Conservation (phyloP, 1,284 basidiomycete species). For the Papiliotrema nemorosa region DNA sequence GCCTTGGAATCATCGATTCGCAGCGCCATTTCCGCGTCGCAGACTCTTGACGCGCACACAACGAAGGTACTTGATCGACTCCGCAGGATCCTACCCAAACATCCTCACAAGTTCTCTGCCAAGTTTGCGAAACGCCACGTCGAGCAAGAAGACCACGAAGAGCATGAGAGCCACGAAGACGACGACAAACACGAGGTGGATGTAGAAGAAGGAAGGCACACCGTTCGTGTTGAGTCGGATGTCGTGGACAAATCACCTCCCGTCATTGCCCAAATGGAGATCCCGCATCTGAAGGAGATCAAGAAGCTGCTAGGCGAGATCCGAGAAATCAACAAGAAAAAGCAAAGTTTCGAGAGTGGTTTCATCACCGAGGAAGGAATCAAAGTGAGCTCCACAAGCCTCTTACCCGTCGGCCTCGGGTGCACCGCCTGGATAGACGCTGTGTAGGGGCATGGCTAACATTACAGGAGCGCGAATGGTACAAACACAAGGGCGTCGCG, state of each 20-base stretch:
- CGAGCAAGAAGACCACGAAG: conserved; percentile 4
- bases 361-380: conserved; percentile 78
- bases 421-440: too few species aligned
- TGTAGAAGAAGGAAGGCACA: too few species aligned
- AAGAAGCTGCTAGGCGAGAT: conserved; percentile 63
- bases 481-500: conserved; percentile 76
- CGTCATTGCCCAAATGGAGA: conserved; percentile 23
- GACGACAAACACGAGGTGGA: neutral
- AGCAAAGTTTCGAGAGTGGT: conserved; percentile 73
- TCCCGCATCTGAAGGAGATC: too few species aligned
- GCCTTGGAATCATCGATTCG: conserved; percentile 55
- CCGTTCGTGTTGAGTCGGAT: neutral
- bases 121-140: conserved; percentile 16
- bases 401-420: too few species aligned
- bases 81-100: conserved; percentile 38
- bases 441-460: conserved; percentile 1
- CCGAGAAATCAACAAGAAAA: conserved; percentile 63
- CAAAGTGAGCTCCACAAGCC: conserved; percentile 40
- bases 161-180: neutral
- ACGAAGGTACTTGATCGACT: conserved; percentile 43
- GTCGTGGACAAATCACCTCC: neutral
- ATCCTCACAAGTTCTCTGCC: conserved; percentile 1
- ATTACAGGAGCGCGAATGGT: conserved; percentile 73
- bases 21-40: conserved; percentile 56
- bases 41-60: conserved; percentile 58